phyloP scores from a whole-genome alignment of 169 alveolate species.

The Amoebophrya sp. region DNA sequence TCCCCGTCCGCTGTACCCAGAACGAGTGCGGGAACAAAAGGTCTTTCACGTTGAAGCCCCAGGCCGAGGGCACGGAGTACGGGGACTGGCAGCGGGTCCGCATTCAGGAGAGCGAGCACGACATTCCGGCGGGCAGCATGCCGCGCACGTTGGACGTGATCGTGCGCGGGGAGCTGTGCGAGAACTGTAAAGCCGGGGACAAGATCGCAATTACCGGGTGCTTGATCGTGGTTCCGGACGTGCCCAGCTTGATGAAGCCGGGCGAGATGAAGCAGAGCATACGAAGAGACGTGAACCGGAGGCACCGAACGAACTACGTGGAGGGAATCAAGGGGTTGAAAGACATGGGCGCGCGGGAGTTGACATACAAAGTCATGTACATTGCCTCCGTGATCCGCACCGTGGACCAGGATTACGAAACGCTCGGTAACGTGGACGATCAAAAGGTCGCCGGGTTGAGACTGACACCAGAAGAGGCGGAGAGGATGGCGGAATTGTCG shows the following conservation, averaged over 20 bases:
- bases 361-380: not conserved
- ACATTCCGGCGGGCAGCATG: constrained; percentile 94
- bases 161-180: constrained; percentile 82
- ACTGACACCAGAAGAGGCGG: not conserved
- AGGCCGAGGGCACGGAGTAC: not conserved
- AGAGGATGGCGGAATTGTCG: not conserved
- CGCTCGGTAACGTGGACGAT: not conserved
- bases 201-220: constrained; percentile 83
- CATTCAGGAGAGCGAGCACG: constrained; percentile 87
- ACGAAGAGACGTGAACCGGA: constrained; percentile 53
- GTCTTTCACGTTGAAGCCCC: not conserved
- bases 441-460: not conserved
- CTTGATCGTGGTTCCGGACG: constrained; percentile 89
- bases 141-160: constrained; percentile 91
- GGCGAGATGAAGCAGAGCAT: constrained; percentile 64
- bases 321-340: not conserved
- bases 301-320: constrained; percentile 46
- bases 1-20: not conserved
- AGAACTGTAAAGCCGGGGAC: constrained; percentile 94
- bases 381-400: not conserved
- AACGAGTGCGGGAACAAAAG: not conserved
- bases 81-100: not conserved
- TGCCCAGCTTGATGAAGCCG: constrained; percentile 86
- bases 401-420: not conserved
- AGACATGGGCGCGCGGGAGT: not conserved